phyloP scores from a whole-genome alignment of 2,329 filamentous ascomycete genomes.

The Blumeriella jaapii region DNA sequence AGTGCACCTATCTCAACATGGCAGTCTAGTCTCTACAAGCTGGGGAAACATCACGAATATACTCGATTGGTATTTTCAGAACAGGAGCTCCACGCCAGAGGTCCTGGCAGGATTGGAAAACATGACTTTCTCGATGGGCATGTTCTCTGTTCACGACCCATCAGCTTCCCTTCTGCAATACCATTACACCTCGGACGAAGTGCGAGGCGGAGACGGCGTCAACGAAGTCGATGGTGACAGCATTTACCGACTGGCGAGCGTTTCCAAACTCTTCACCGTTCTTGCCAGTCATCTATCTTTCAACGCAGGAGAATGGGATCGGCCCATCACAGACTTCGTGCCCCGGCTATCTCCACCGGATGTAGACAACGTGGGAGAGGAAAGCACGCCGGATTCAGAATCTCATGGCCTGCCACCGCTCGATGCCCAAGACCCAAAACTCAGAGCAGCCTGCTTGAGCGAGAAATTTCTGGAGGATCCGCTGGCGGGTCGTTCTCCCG shows the following conservation, averaged over 20 bases:
- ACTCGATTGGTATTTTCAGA: not conserved
- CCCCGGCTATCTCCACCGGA: not conserved
- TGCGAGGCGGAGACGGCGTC: not conserved
- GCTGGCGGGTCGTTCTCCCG: not conserved
- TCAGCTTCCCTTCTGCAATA: not conserved
- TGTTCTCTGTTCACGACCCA: constrained; percentile 1
- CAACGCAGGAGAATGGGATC: constrained; percentile 1
- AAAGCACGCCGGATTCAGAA: not conserved
- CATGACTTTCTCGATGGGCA: not conserved
- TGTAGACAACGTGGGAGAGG: not conserved
- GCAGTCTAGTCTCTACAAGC: not conserved
- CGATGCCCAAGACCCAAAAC: not conserved
- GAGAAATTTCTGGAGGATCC: not conserved
- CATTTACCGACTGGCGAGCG: constrained; percentile 80
- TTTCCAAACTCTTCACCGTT: constrained; percentile 49
- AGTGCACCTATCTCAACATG: not conserved
- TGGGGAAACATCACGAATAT: not conserved
- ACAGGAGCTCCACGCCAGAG: not conserved
- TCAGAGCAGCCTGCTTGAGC: not conserved
- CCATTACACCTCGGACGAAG: not conserved
- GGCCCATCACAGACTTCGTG: constrained; percentile 3
- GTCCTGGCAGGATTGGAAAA: not conserved
- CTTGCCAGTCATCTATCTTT: constrained; percentile 1
- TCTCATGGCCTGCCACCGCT: constrained; percentile 3
- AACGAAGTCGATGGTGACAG: constrained; percentile 4